Evolutionary conservation across 2,329 filamentous ascomycete genomes (phyloP), one percentile per base, ranked within the genome.

Genomic region (Penicillium sclerotigenum): DNA sequence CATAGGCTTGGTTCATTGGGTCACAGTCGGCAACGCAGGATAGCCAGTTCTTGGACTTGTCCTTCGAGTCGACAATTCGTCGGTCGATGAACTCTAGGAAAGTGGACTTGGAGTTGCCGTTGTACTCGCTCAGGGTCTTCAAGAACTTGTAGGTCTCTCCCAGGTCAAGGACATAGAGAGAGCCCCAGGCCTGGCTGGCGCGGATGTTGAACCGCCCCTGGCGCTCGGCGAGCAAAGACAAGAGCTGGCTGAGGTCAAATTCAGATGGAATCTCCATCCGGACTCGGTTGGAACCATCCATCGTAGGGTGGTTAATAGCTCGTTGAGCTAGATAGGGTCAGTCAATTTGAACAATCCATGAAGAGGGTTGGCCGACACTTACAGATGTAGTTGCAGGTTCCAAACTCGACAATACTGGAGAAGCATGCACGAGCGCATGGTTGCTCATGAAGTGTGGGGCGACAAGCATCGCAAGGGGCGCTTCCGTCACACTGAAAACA

Each of bases 341-440:
- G 67, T 52, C 50, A 47, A 47, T 26, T 20, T 11, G 16, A 26
- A 10, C 28, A 20, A 52, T 28, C 29, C 16, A 29, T 22, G 14
- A 31, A 57, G 14, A 58, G 53, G 28, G 28, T 46, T n/a, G 2
- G 13, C 10, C 13, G 5, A 26, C 26, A 40, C 73, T 52, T 69
- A 78, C 75, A 78, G 47, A 78, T 73, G 55, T 77, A 77, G 55
- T 79, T 78, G 63, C 74, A 77, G 5, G 75, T 76, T 38, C 75
- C 76, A 38, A 72, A 74, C 56, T 76, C 73, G 24, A 78, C 73
- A 49, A 78, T 74, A 49, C 71, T 76, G 20, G 74, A 69, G 54
- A 79, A 79, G 56, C 75, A 75, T 28, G 76, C 75, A 29, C 69
- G 71, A 8, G 74, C 73, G 58, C 76, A 79, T 11, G 75, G 75